phyloP scores from a whole-genome alignment of 75 land plant genomes.

The Pseudotsuga menziesii region DNA sequence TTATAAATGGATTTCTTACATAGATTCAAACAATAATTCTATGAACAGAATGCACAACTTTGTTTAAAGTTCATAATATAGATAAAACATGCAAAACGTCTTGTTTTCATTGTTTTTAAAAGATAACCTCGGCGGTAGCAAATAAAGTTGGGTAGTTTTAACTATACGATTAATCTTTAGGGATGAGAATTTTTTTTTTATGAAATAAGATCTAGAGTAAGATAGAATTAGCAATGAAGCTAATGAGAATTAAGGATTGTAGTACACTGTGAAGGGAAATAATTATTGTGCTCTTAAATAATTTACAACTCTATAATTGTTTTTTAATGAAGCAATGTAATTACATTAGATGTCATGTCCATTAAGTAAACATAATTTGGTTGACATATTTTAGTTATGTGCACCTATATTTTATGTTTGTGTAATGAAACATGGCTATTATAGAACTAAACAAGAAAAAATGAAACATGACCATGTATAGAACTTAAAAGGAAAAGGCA shows the following conservation, averaged over 20 bases:
- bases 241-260: neutral
- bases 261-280: neutral
- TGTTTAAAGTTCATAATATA: no score
- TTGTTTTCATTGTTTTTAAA: no score
- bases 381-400: neutral
- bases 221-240: no score
- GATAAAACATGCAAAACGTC: no score
- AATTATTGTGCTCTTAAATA: neutral
- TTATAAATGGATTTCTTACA: neutral
- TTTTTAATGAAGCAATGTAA: neutral
- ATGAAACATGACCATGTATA: neutral
- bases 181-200: neutral
- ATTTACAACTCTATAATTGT: neutral
- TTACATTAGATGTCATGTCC: neutral
- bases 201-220: neutral
- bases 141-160: neutral
- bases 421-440: neutral
- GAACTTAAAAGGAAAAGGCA: neutral
- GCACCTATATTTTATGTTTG: neutral
- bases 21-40: neutral
- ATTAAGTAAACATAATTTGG: neutral
- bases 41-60: no score
- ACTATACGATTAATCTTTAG: neutral
- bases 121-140: no score
- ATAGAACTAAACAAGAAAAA: no score